Base-by-base conservation (phyloP, 192 early-diverging fungal genomes). In the Helicostylum pulchrum region DNA sequence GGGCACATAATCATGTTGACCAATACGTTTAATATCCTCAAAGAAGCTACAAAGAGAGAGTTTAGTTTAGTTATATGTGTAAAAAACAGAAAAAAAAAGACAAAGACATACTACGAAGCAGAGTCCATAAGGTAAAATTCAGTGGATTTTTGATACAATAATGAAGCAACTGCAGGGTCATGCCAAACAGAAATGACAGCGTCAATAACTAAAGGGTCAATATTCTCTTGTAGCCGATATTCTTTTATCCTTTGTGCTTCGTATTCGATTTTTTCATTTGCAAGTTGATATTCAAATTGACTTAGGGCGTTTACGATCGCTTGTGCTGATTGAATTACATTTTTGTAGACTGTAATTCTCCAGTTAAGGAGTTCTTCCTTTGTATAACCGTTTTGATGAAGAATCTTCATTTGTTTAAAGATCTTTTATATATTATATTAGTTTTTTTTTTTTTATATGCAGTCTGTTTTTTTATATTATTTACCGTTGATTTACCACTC, bases 361-460 rank as follows among this genome's bases (percentile, higher is more conserved):
- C 88, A 93, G 42, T 83, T 73, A 51, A 82, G 76, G 23, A 93
- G 72, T 65, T 96, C 95, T 42, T 92, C 88, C 68, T 78, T 77
- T 10, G 89, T 92, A 74, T 94, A 96, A 9, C 93, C 95, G 50
- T 92, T 87, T 76, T 93, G 92, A 77, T 96, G 92, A 70, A 97
- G 93, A 72, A 97, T 94, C 78, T 94, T 96, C 93, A 97, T 97
- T 75, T 97, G 95, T 66, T 97, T 97, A 6, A 97, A 92, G 62
- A 97, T 39, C 36, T 39, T 39, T 39, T 39, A 39, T 26, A 26
- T 26, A 26, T 26, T 26, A 26, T 26, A 26, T 26, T 26, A 26
- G 26, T 26, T 26, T 26, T n/a, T n/a, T n/a, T n/a, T n/a, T n/a
- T n/a, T n/a, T n/a, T n/a, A n/a, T n/a, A 26, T 26, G 26, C 26